phyloP scores from a whole-genome alignment of 257 asterid genomes.

The Plantago major region DNA sequence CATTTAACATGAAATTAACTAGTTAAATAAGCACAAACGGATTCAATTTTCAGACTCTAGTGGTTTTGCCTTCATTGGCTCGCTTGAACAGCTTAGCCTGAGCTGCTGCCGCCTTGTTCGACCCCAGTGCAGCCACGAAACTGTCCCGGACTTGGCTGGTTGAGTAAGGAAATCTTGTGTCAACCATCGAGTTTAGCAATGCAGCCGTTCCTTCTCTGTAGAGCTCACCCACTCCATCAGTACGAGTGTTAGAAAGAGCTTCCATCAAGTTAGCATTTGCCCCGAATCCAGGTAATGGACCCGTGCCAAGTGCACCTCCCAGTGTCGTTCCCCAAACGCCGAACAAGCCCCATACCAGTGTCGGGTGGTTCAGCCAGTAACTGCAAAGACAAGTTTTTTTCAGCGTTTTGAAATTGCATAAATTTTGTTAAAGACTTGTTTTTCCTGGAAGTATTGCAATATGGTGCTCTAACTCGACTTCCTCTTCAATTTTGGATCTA shows the following conservation, averaged over 20 bases:
- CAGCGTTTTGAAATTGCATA: neutral
- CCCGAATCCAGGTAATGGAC: constrained; percentile 39
- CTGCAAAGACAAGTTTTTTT: constrained; percentile 25
- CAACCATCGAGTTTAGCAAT: constrained; percentile 76
- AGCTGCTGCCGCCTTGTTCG: constrained; percentile 72
- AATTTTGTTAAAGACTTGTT: too few relatives aligned
- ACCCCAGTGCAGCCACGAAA: constrained; percentile 54
- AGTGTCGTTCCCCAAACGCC: constrained; percentile 47
- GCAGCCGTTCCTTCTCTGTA: constrained; percentile 97
- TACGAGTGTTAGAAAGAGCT: constrained; percentile 63
- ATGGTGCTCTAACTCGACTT: too few relatives aligned
- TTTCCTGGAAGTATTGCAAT: too few relatives aligned
- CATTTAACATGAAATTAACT: too few relatives aligned
- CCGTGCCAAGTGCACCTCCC: constrained; percentile 39
- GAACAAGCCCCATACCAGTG: constrained; percentile 44
- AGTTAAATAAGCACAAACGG: neutral
- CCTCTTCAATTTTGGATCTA: too few relatives aligned
- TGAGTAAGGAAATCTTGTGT: constrained; percentile 60
- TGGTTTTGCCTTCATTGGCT: constrained; percentile 68
- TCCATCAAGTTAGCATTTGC: constrained; percentile 48
- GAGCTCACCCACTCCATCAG: constrained; percentile 73
- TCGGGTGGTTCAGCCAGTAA: constrained; percentile 64
- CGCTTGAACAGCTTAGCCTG: constrained; percentile 79
- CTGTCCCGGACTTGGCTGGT: constrained; percentile 64
- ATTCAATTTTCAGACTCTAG: constrained; percentile 5